Percentiles rank a stretch among this genome's conserved stretches.
Conservation (phyloP, 2,329 filamentous ascomycete genomes). For the Fusarium metavorans region DNA sequence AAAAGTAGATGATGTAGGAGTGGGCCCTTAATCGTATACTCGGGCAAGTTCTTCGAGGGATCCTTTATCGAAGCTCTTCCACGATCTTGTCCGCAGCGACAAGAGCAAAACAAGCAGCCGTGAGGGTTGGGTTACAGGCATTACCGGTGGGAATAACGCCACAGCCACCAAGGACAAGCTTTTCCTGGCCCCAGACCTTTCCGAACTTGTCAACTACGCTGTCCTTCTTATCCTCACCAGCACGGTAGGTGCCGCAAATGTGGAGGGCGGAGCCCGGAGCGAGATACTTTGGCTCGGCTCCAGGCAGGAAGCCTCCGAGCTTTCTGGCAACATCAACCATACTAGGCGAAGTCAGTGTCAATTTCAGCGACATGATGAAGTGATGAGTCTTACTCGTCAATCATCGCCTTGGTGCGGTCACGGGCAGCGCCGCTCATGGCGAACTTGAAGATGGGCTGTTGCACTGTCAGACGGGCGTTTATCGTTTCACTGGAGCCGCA, state of each 20-base stretch:
- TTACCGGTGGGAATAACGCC: constrained; percentile 10
- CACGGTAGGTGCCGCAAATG: constrained; percentile 13
- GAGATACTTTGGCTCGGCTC: constrained; percentile 5
- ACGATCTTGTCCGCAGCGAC: constrained; percentile 10
- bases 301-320: constrained; percentile 1
- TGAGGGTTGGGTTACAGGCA: constrained; percentile 7
- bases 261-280: background rate
- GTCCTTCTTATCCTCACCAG: background rate
- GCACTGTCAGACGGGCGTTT: background rate
- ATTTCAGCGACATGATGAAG: background rate
- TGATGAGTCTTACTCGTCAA: background rate
- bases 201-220: constrained; percentile 7
- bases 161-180: constrained; percentile 4
- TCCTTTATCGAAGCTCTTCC: background rate
- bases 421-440: background rate
- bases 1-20: background rate
- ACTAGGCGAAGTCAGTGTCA: background rate
- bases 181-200: background rate
- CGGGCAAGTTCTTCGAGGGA: background rate
- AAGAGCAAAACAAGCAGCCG: constrained; percentile 11
- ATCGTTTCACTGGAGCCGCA: rapidly evolving
- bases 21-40: background rate
- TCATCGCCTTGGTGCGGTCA: background rate
- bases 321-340: constrained; percentile 6
- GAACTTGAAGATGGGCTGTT: constrained; percentile 12